Evolutionary conservation across 2,329 filamentous ascomycete species (phyloP).

Genomic region (Colletotrichum sojae): DNA sequence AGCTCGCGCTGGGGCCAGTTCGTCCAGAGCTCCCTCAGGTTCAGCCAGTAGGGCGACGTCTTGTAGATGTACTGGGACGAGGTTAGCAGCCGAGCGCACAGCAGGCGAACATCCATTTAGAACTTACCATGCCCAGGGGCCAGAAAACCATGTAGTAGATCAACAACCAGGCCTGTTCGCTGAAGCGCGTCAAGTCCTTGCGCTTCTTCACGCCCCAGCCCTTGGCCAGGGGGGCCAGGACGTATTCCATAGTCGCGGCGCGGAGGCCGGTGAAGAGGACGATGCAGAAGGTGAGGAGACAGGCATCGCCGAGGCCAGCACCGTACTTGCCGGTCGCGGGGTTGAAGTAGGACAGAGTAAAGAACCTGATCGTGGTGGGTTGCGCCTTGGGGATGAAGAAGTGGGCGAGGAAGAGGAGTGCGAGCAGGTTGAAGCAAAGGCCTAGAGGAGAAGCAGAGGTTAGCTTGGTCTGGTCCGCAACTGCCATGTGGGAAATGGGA

Average conservation of each 20-base stretch:
- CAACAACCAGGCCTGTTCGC: conserved; percentile 93
- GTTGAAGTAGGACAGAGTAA: conserved; percentile 88
- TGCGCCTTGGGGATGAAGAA: conserved; percentile 85
- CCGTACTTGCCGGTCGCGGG: conserved; percentile 77
- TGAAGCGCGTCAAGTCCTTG: conserved; percentile 87
- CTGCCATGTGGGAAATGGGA: background rate
- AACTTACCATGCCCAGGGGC: conserved; percentile 83
- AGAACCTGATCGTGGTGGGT: conserved; percentile 87
- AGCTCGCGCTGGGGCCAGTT: conserved; percentile 87
- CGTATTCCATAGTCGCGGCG: conserved; percentile 87
- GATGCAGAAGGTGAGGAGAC: conserved; percentile 83
- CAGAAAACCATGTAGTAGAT: conserved; percentile 88
- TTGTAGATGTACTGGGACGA: conserved; percentile 80
- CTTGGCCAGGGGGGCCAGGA: conserved; percentile 83
- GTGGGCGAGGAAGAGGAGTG: conserved; percentile 86
- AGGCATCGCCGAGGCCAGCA: conserved; percentile 83
- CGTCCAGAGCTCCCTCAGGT: conserved; percentile 84
- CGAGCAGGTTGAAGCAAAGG: conserved; percentile 87
- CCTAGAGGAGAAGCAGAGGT: conserved; percentile 58
- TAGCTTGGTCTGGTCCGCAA: conserved; percentile 40
- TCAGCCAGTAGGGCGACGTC: conserved; percentile 83
- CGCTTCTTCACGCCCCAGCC: conserved; percentile 79
- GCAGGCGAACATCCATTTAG: background rate
- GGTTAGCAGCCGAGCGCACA: conserved; percentile 19
- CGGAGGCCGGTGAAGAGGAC: conserved; percentile 90